Evolutionary conservation across 2,329 filamentous ascomycete species (phyloP).

Genomic region (Rutstroemia sp.): DNA sequence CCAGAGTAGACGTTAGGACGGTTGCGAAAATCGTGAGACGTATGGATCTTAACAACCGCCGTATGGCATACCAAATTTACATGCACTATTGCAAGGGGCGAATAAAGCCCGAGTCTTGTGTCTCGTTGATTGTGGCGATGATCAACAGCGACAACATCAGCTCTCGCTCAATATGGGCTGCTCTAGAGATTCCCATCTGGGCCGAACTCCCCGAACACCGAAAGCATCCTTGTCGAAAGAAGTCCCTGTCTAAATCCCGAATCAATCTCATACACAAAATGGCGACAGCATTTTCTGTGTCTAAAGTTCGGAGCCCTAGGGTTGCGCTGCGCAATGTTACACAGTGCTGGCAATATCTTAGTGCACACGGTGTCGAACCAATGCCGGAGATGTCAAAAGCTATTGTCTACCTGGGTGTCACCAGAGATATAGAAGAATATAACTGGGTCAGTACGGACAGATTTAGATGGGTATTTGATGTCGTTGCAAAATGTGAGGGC

Average conservation of each 20-base stretch:
- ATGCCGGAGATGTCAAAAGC: slow-evolving; percentile 18
- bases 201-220: background rate
- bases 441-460: slow-evolving; percentile 17
- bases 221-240: background rate
- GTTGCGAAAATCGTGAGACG: background rate
- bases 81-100: slow-evolving; percentile 8
- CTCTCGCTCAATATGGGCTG: slow-evolving; percentile 17
- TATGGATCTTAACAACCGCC: background rate
- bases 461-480: slow-evolving; percentile 18
- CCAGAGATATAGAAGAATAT: slow-evolving; percentile 14
- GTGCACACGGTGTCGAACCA: slow-evolving; percentile 15
- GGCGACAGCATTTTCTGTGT: slow-evolving; percentile 23
- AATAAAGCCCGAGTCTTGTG: slow-evolving; percentile 7
- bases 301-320: slow-evolving; percentile 8
- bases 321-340: slow-evolving; percentile 23
- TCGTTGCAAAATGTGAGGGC: slow-evolving; percentile 22
- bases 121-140: slow-evolving; percentile 17
- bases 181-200: slow-evolving; percentile 15
- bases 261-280: slow-evolving; percentile 20
- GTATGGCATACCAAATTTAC: slow-evolving; percentile 1
- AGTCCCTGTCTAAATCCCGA: slow-evolving; percentile 10
- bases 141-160: slow-evolving; percentile 12
- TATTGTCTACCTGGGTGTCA: slow-evolving; percentile 19
- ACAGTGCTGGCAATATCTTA: slow-evolving; percentile 22
- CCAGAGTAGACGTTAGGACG: background rate